Evolutionary conservation across 345 rosid species (phyloP).

Genomic region (Camelina laxa): DNA sequence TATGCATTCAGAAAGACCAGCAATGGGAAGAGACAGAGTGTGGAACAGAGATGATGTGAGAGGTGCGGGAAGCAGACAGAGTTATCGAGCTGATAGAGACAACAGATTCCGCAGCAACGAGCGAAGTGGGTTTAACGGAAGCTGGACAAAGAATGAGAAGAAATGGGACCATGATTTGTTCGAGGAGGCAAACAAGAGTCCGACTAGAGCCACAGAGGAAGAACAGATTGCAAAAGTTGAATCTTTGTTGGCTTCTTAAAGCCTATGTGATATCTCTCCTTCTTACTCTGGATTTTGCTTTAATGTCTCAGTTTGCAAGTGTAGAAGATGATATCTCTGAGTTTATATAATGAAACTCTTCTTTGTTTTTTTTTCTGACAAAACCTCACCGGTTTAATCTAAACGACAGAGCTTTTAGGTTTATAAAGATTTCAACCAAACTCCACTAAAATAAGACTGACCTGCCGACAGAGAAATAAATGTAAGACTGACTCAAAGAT

Average conservation of each 20-base stretch:
- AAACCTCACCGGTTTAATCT: background rate
- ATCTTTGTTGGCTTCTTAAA: slow-evolving; percentile 74
- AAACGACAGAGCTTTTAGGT: background rate
- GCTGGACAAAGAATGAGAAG: slow-evolving; percentile 61
- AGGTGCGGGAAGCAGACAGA: slow-evolving; percentile 49
- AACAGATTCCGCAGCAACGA: slow-evolving; percentile 45
- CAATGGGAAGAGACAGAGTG: slow-evolving; percentile 49
- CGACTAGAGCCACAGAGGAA: slow-evolving; percentile 72
- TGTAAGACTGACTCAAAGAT: slow-evolving; percentile 2
- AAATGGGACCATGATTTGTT: slow-evolving; percentile 97
- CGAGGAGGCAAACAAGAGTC: slow-evolving; percentile 77
- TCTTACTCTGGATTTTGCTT: slow-evolving; percentile 13
- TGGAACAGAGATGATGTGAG: slow-evolving; percentile 64
- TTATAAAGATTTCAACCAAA: background rate
- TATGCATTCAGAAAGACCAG: slow-evolving; percentile 43
- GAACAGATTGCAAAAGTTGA: slow-evolving; percentile 92
- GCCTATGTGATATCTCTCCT: background rate
- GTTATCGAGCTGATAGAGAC: slow-evolving; percentile 57
- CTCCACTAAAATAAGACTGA: slow-evolving; percentile 11
- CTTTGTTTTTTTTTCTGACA: background rate
- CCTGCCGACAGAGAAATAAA: slow-evolving; percentile 8
- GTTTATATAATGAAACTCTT: slow-evolving; percentile 35
- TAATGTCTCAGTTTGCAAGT: slow-evolving; percentile 22
- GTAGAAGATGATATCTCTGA: slow-evolving; percentile 23
- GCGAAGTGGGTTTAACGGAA: slow-evolving; percentile 53